Evolutionary conservation across 495 filamentous ascomycete genomes (phyloP).

Genomic region (Lasiosphaeria miniovina): DNA sequence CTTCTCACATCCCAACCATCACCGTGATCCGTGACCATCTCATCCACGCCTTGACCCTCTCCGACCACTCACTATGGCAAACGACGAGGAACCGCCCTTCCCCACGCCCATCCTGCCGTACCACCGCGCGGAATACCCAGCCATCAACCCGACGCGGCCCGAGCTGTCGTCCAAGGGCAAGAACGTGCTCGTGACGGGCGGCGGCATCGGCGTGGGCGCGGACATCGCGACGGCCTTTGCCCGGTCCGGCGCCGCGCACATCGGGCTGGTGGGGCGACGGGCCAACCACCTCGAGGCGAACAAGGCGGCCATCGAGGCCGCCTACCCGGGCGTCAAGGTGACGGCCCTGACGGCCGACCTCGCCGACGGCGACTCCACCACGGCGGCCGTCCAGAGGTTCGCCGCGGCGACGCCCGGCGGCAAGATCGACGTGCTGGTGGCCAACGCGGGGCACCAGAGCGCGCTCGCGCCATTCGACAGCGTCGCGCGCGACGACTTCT

Average conservation of each 20-base stretch:
- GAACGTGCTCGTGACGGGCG: conserved; percentile 50
- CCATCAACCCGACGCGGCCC: conserved; percentile 39
- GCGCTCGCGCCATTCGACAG: conserved; percentile 4
- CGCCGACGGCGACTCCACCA: conserved; percentile 13
- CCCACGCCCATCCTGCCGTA: conserved; percentile 17
- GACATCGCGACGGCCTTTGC: conserved; percentile 28
- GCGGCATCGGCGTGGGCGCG: conserved; percentile 34
- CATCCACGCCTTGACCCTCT: too few relatives aligned
- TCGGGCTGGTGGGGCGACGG: conserved; percentile 28
- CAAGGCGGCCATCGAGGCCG: conserved; percentile 10
- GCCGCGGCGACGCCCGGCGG: not conserved
- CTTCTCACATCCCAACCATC: not conserved
- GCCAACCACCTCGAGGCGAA: conserved; percentile 5
- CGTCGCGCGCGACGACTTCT: conserved; percentile 10
- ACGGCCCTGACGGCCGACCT: conserved; percentile 15
- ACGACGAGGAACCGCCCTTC: not conserved
- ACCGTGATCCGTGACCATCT: not conserved
- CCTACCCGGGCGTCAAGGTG: conserved; percentile 4
- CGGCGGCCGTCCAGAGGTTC: conserved; percentile 8
- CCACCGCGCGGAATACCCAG: conserved; percentile 41
- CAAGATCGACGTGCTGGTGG: conserved; percentile 22
- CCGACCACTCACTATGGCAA: not conserved
- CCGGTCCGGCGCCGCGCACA: conserved; percentile 31
- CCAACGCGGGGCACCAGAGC: conserved; percentile 17
- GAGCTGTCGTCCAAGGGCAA: conserved; percentile 43